Evolutionary conservation across 331 rosid species (phyloP).

Genomic region (Stylosanthes scabra): DNA sequence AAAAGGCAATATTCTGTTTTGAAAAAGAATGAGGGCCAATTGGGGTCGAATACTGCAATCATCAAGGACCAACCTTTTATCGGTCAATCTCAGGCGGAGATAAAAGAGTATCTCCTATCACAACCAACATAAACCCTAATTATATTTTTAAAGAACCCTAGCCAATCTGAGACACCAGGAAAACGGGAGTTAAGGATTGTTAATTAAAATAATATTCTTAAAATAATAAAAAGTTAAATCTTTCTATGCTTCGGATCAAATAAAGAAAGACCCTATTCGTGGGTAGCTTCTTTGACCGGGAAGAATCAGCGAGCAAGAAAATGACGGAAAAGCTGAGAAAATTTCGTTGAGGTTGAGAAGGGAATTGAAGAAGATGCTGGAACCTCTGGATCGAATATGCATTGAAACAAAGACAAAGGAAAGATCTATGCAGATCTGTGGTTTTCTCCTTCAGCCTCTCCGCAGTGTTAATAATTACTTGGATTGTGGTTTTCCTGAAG

Average conservation of each 20-base stretch:
- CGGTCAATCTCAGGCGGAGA: conserved; percentile 19
- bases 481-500: background rate
- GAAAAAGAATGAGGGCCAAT: conserved; percentile 16
- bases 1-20: conserved; percentile 30
- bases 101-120: conserved; percentile 27
- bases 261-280: conserved; percentile 16
- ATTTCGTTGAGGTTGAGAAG: conserved; percentile 36
- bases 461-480: background rate
- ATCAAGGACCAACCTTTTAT: conserved; percentile 26
- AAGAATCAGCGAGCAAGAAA: conserved; percentile 10
- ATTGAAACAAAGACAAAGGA: conserved; percentile 19
- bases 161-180: conserved; percentile 3
- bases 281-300: background rate
- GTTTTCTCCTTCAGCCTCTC: background rate
- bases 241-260: conserved; percentile 13
- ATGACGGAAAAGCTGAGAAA: conserved; percentile 41
- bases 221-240: conserved; percentile 20
- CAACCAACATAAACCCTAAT: conserved; percentile 48
- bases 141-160: background rate
- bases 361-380: conserved; percentile 10
- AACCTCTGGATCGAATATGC: conserved; percentile 23
- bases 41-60: conserved; percentile 25
- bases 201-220: conserved; percentile 22
- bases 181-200: conserved; percentile 9
- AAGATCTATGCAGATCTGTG: background rate